These are phyloP conservation scores for Vitellaria paradoxa DNA, from an alignment of 179 eudicot species.

Conservation along the genomic window DNA sequence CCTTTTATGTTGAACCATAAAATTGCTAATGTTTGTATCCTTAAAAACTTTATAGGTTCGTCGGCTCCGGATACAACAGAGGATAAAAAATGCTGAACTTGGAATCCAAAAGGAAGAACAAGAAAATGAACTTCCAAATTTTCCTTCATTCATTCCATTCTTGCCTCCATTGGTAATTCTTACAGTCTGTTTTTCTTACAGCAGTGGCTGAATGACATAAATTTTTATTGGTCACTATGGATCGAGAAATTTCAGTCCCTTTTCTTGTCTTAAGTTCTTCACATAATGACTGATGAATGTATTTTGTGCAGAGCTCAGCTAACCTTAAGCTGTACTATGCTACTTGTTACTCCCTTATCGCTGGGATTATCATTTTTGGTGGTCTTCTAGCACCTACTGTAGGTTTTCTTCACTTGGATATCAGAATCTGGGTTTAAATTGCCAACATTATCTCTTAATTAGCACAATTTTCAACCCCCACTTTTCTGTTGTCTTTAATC, in stretches of 20 bases:
- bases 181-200: not conserved
- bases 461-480: no score
- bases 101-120: constrained; percentile 67
- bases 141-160: constrained; percentile 93
- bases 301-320: constrained; percentile 56
- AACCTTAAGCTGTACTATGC: constrained; percentile 85
- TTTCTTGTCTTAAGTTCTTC: constrained; percentile 3
- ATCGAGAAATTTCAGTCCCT: not conserved
- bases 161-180: constrained; percentile 85
- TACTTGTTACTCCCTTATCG: constrained; percentile 73
- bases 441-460: not conserved
- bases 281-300: not conserved
- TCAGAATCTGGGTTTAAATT: not conserved
- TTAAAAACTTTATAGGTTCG: constrained; percentile 57
- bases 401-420: constrained; percentile 30
- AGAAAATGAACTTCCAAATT: constrained; percentile 81
- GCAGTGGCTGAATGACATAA: not conserved
- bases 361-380: constrained; percentile 74
- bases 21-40: not conserved
- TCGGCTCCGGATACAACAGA: constrained; percentile 86
- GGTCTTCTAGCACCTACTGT: constrained; percentile 87
- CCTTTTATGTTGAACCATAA: not conserved
- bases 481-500: not conserved
- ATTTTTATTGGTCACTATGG: not conserved
- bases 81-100: constrained; percentile 73